Evolutionary conservation across 2,329 filamentous ascomycete species (phyloP), one percentile per base, ranked within the genome.

Genomic region (Teratosphaeria gauchensis): DNA sequence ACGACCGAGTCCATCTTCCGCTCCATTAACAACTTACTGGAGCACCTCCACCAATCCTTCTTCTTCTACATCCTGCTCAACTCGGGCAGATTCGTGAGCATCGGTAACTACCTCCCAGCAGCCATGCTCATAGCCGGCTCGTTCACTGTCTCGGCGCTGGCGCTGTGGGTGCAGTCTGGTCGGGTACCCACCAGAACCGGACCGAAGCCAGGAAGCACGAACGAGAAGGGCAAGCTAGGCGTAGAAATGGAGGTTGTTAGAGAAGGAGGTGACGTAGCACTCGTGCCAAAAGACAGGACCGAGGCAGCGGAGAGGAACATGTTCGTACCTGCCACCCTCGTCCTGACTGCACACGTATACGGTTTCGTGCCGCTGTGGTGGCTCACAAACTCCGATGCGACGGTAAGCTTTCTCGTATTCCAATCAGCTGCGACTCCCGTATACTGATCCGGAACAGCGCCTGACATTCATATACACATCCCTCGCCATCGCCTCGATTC

Each of bases 51-150:
- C 72, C 94, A 99, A 76, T 96, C 92, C 73, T 99, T 99, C 79
- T 99, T 99, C 82, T 97, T 99, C 76, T 99, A 99, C 73, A 79
- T 99, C 56, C 81, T 99, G 52, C 91, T 97, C 84, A 87, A 95
- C 65, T 84, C 86, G 32, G 89, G 94, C 68, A 86, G 92, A 11
- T 99, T 99, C 71, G 94, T 97, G 66, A 97, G 92, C 74, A 99
- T 99, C 63, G 94, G 94, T 16, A 99, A 92, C 1, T 99, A 99
- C 70, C 81, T 99, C 3, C 94, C 94, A 0, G 95, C 90, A 66
- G 94, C 94, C n/a, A 99, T 99, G 94, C 76, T 97, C 55, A 82
- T 99, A 59, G 94, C 94, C 1, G 88, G 87, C 51, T 96, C 92
- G 72, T 97, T 97, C 70, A 96, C 89, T 32, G 92, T 99, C 71